Percentiles rank a stretch among this genome's conserved stretches.
Conservation (phyloP, 2,329 filamentous ascomycete species). For the Fusarium floridanum region DNA sequence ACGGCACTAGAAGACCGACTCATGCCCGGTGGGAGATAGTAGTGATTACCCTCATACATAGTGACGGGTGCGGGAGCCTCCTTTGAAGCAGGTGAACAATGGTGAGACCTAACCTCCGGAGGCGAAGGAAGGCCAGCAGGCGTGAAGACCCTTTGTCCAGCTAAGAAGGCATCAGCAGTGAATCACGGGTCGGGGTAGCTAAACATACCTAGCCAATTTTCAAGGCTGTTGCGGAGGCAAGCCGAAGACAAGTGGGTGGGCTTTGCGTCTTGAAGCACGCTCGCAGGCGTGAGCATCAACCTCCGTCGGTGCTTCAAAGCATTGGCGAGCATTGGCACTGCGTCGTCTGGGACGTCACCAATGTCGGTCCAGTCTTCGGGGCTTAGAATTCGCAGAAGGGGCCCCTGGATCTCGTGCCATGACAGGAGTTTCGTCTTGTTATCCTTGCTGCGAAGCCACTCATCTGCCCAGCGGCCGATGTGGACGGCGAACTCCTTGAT, state of each 20-base stretch:
- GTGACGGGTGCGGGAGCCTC: slow-evolving; percentile 36
- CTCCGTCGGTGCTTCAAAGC: slow-evolving; percentile 51
- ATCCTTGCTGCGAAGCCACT: slow-evolving; percentile 49
- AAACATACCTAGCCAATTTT: slow-evolving; percentile 55
- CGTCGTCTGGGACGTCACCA: slow-evolving; percentile 48
- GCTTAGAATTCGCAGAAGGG: slow-evolving; percentile 47
- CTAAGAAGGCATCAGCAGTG: slow-evolving; percentile 42
- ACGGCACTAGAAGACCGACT: slow-evolving; percentile 36
- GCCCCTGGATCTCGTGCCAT: slow-evolving; percentile 46
- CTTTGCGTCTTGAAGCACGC: slow-evolving; percentile 14
- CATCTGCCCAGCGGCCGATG: slow-evolving; percentile 53
- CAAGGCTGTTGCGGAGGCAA: slow-evolving; percentile 42
- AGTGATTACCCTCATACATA: slow-evolving; percentile 42
- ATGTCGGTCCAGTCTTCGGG: slow-evolving; percentile 46
- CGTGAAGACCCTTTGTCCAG: slow-evolving; percentile 45
- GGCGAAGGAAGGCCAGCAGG: slow-evolving; percentile 48
- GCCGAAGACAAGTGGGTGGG: slow-evolving; percentile 47
- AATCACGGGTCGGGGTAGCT: neutral
- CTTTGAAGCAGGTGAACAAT: slow-evolving; percentile 32
- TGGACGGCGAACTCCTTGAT: slow-evolving; percentile 43
- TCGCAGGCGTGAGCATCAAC: slow-evolving; percentile 40
- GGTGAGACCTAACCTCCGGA: slow-evolving; percentile 39
- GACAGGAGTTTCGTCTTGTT: slow-evolving; percentile 50
- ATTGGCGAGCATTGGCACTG: slow-evolving; percentile 47
- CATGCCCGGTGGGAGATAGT: slow-evolving; percentile 36